Base-by-base conservation (phyloP, 352 stramenopile genomes). In the Ophiocytium majus region DNA sequence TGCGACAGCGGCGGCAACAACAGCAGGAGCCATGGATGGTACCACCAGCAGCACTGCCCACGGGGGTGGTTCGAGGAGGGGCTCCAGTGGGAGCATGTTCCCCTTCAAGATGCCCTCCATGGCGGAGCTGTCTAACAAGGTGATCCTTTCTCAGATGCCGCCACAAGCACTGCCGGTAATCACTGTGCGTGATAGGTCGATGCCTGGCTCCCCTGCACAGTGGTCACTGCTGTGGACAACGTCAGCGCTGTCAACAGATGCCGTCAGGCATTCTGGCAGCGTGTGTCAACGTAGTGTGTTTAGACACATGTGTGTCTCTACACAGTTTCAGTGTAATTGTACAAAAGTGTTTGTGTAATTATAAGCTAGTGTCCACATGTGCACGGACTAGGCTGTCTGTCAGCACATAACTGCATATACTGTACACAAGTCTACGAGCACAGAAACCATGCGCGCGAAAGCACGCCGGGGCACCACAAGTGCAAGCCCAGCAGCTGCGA, bases 51-150 rank as follows among this genome's bases (percentile, higher is more conserved):
- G n/a, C n/a, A n/a, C n/a, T n/a, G n/a, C n/a, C n/a, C n/a, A n/a
- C 43, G 43, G 14, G 43, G 43, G 43, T 14, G 43, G 43, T 14
- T 5, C 43, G 5, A 5, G 43, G 43, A 57, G 43, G 43, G 43
- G 43, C 5, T 57, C 43, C 43, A 14, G 43, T 57, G 43, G 5
- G 14, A 14, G 43, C 14, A 5, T 57, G 5, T 78, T 78, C 35
- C 32, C 66, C 5, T 78, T 78, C 66, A 78, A 78, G 35, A 78
- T 78, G 66, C 66, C 66, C 32, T 17, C 32, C 5, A 78, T 78
- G 66, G 5, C 66, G 35, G 66, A 78, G 66, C 35, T 78, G 5
- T 17, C 5, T 14, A 43, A 78, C 14, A 78, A 78, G 66, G 66
- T 78, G 35, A 35, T 5, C 35, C 19, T 71, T 71, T 71, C 57